A percentile compares a stretch with the other conserved stretches of the same genome.
Conservation (phyloP, 2,329 filamentous ascomycete species). For the Albifimbria verrucaria region DNA sequence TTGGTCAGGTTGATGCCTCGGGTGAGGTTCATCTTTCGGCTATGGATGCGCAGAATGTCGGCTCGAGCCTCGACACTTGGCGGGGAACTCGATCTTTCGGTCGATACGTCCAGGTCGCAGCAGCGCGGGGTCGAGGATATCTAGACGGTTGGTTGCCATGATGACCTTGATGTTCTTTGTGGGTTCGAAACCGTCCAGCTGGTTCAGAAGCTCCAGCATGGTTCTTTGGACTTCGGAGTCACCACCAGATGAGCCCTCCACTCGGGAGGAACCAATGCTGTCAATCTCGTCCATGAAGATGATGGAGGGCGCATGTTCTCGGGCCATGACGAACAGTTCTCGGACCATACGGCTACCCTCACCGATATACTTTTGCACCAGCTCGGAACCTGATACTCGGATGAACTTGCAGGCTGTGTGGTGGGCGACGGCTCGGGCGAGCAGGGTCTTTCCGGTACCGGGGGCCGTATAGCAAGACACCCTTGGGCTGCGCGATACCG, state of each 20-base stretch:
- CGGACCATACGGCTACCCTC: slow-evolving; percentile 98
- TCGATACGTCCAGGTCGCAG: slow-evolving; percentile 96
- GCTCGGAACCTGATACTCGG: slow-evolving; percentile 88
- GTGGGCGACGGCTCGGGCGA: slow-evolving; percentile 93
- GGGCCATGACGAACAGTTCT: slow-evolving; percentile 98
- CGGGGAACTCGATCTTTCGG: slow-evolving; percentile 98
- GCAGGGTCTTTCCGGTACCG: slow-evolving; percentile 92
- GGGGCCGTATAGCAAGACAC: slow-evolving; percentile 95
- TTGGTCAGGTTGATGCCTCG: slow-evolving; percentile 96
- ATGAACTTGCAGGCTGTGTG: slow-evolving; percentile 99
- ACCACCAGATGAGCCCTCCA: slow-evolving; percentile 91
- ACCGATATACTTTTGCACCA: slow-evolving; percentile 99
- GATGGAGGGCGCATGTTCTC: slow-evolving; percentile 96
- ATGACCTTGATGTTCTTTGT: slow-evolving; percentile 99
- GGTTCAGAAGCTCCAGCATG: slow-evolving; percentile 97
- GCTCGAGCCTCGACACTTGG: slow-evolving; percentile 94
- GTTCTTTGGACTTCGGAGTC: slow-evolving; percentile 98
- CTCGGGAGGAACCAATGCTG: slow-evolving; percentile 94
- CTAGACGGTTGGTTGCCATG: slow-evolving; percentile 98
- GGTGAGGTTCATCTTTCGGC: slow-evolving; percentile 96
- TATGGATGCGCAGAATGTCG: slow-evolving; percentile 97
- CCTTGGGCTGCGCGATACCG: slow-evolving; percentile 96
- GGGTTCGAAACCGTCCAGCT: slow-evolving; percentile 96
- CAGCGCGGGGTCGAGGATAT: slow-evolving; percentile 93
- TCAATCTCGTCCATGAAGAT: slow-evolving; percentile 99